Base-by-base conservation (phyloP, 2,329 filamentous ascomycete genomes). In the Berkeleyomyces basicola region DNA sequence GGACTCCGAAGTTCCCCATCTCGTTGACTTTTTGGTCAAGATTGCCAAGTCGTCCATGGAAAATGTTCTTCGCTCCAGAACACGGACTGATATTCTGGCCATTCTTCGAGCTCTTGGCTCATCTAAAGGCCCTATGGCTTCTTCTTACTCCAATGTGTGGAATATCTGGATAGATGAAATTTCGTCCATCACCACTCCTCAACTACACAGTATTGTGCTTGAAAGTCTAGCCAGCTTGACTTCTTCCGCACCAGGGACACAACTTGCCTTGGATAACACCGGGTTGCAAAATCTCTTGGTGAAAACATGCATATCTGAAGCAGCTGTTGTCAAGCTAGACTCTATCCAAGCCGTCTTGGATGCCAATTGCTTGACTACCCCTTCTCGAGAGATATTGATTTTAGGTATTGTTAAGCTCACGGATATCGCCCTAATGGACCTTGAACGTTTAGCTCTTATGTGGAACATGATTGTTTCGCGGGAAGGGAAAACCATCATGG, bases 81-180 rank as follows among this genome's bases (percentile, higher is more conserved):
- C 89, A 0, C 81, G 82, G 0, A 72, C 79, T 1, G 79, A 85
- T 59, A 71, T 96, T 0, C 75, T 90, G 6, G 80, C 84, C 0
- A 82, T 84, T 9, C 74, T 95, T 0, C 79, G 84, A 58, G 71
- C 79, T 0, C 74, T 84, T 47, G 78, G 14, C 71, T 72, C 46
- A 74, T 68, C 61, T 75, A 71, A 63, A 70, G 70, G 0, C 67
- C 68, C 0, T 68, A 53, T 61, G 49, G n/a, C 59, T 58, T 46
- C 42, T 31, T 49, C 70, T 0, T 79, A 78, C 60, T 69, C 71
- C 7, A 66, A 67, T 1, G 71, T 78, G 0, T 83, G 80, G 79
- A 71, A 70, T 33, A 67, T 70, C 0, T 77, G 80, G 68, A 69
- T 77, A 0, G 69, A 73, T 4, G 70, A 72, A 1, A 70, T 81